Conservation (phyloP, 2,329 filamentous ascomycete genomes). For the Rutstroemia sp. region DNA sequence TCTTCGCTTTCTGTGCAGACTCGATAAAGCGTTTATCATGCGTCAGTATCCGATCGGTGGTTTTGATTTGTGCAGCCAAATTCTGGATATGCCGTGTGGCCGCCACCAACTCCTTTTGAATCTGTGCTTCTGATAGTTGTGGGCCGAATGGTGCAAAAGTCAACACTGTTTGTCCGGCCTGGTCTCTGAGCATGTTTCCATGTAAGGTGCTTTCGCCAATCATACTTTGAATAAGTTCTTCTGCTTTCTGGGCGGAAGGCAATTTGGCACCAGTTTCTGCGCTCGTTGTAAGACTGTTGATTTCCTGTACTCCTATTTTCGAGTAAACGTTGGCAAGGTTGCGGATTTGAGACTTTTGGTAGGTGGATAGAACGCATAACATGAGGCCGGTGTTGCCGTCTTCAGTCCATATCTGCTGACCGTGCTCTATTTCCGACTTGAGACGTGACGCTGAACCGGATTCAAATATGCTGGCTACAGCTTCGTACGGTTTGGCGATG, state of each 20-base stretch:
- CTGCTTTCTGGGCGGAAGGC: conserved; percentile 35
- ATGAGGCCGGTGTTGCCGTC: conserved; percentile 72
- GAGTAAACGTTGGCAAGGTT: conserved; percentile 66
- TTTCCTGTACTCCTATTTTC: conserved; percentile 47
- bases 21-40: conserved; percentile 51
- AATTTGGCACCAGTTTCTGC: conserved; percentile 44
- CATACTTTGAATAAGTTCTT: conserved; percentile 46
- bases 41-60: conserved; percentile 47
- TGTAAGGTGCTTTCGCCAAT: conserved; percentile 45
- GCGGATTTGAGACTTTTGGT: conserved; percentile 68
- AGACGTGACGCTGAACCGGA: conserved; percentile 50
- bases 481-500: conserved; percentile 62
- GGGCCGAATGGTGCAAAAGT: conserved; percentile 40
- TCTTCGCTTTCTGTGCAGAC: conserved; percentile 35
- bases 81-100: conserved; percentile 37
- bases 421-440: conserved; percentile 54
- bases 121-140: conserved; percentile 42
- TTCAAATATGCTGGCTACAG: conserved; percentile 62
- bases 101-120: conserved; percentile 39
- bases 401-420: conserved; percentile 52
- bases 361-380: conserved; percentile 58
- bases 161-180: conserved; percentile 38
- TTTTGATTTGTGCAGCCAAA: conserved; percentile 41
- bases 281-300: conserved; percentile 44
- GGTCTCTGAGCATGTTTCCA: conserved; percentile 39